Percentiles rank a stretch among this genome's conserved stretches.
Conservation (phyloP, 192 early-diverging fungal genomes). For the Backusella australiensis region DNA sequence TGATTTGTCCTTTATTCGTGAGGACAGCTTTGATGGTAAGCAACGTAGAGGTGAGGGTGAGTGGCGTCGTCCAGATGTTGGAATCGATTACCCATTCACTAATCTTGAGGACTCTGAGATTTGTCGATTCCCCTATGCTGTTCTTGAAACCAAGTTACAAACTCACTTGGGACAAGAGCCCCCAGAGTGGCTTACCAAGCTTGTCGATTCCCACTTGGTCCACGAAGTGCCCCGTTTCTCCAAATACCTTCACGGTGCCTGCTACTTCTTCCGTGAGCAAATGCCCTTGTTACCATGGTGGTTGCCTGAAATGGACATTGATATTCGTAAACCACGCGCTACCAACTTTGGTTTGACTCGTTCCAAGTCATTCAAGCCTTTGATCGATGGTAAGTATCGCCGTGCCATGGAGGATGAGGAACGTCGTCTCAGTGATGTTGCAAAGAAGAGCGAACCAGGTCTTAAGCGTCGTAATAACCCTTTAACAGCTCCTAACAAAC, state of each 20-base stretch:
- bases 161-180: constrained; percentile 59
- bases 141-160: constrained; percentile 36
- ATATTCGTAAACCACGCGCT: constrained; percentile 47
- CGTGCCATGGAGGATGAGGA: constrained; percentile 32
- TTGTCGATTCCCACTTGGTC: constrained; percentile 42
- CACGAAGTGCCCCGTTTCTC: constrained; percentile 51
- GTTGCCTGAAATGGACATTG: constrained; percentile 51
- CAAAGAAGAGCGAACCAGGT: constrained; percentile 35
- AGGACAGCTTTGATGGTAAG: constrained; percentile 74
- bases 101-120: constrained; percentile 23
- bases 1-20: constrained; percentile 91
- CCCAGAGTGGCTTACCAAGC: constrained; percentile 31
- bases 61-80: constrained; percentile 38
- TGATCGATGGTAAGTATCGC: constrained; percentile 35
- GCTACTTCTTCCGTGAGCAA: constrained; percentile 41
- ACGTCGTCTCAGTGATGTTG: constrained; percentile 31
- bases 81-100: constrained; percentile 41
- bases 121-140: constrained; percentile 39
- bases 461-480: constrained; percentile 9
- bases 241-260: constrained; percentile 48
- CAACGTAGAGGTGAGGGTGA: constrained; percentile 60
- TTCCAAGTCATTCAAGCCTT: constrained; percentile 36
- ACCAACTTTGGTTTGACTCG: constrained; percentile 36
- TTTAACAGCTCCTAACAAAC: background rate
- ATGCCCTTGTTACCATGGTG: constrained; percentile 51